Evolutionary conservation across 805 yeast species (phyloP).

Genomic region (Hanseniaspora clermontiae): DNA sequence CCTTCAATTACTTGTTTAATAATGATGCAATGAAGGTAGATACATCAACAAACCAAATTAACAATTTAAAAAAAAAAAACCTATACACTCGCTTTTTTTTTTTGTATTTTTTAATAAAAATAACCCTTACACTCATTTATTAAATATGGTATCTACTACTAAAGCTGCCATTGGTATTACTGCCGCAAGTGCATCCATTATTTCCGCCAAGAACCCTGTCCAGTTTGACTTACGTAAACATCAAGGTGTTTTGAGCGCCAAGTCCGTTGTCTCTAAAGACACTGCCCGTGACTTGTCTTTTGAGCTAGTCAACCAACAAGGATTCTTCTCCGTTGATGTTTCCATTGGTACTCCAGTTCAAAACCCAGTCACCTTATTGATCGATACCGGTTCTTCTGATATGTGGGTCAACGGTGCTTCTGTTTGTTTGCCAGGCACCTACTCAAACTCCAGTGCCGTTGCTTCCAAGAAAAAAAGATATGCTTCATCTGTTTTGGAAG

Average conservation of each 20-base stretch:
- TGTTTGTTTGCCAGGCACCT: conserved; percentile 29
- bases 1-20: no score
- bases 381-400: conserved; percentile 74
- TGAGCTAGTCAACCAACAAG: conserved; percentile 29
- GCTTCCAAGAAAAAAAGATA: conserved; percentile 4
- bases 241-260: background rate
- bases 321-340: conserved; percentile 36
- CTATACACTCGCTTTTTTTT: no score
- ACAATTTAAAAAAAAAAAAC: background rate
- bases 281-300: conserved; percentile 14
- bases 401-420: conserved; percentile 45
- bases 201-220: background rate
- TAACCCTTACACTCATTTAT: background rate
- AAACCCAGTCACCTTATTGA: conserved; percentile 35
- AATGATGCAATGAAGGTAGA: no score
- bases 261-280: conserved; percentile 10
- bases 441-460: background rate
- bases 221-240: conserved; percentile 10
- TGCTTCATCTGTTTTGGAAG: conserved; percentile 7
- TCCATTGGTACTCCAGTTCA: conserved; percentile 48
- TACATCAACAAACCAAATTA: no score
- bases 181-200: background rate
- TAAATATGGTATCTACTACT: conserved; percentile 5
- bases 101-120: no score
- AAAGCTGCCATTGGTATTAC: background rate